phyloP scores from a whole-genome alignment of 2,329 filamentous ascomycete species.

The Fusarium goolgardi region DNA sequence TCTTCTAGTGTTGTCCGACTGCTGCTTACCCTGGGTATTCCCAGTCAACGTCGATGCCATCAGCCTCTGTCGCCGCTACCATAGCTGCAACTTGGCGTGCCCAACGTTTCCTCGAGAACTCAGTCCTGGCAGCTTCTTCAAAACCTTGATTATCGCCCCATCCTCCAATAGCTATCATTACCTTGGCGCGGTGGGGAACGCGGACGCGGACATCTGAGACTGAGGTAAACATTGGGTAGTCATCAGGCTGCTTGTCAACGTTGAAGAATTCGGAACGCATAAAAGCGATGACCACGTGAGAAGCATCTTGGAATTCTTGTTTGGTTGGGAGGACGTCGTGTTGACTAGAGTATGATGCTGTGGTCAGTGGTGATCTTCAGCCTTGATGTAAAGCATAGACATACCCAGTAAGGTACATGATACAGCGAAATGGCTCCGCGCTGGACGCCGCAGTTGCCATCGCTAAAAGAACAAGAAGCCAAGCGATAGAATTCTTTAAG shows the following conservation, averaged over 20 bases:
- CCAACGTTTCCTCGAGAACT: slow-evolving; percentile 66
- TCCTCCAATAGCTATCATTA: slow-evolving; percentile 78
- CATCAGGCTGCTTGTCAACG: slow-evolving; percentile 48
- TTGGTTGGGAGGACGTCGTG: slow-evolving; percentile 57
- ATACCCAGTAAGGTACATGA: slow-evolving; percentile 65
- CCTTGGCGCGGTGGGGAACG: slow-evolving; percentile 65
- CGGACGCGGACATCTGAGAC: slow-evolving; percentile 60
- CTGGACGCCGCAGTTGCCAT: background rate
- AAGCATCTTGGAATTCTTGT: slow-evolving; percentile 58
- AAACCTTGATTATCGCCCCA: slow-evolving; percentile 79
- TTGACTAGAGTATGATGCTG: slow-evolving; percentile 56
- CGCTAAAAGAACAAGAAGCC: slow-evolving; percentile 1
- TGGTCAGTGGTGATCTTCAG: slow-evolving; percentile 3
- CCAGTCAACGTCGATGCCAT: slow-evolving; percentile 75
- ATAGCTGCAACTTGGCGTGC: slow-evolving; percentile 73
- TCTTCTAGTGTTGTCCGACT: background rate
- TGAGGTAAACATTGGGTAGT: slow-evolving; percentile 66
- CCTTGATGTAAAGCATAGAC: background rate
- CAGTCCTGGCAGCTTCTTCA: slow-evolving; percentile 64
- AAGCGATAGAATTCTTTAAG: background rate
- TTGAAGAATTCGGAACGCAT: slow-evolving; percentile 67
- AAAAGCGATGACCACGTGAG: slow-evolving; percentile 69
- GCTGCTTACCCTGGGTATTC: slow-evolving; percentile 64
- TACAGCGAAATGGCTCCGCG: slow-evolving; percentile 45
- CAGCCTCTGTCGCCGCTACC: slow-evolving; percentile 70